Base-by-base conservation (phyloP, 305 asterid genomes). In the Ilex paraguariensis region DNA sequence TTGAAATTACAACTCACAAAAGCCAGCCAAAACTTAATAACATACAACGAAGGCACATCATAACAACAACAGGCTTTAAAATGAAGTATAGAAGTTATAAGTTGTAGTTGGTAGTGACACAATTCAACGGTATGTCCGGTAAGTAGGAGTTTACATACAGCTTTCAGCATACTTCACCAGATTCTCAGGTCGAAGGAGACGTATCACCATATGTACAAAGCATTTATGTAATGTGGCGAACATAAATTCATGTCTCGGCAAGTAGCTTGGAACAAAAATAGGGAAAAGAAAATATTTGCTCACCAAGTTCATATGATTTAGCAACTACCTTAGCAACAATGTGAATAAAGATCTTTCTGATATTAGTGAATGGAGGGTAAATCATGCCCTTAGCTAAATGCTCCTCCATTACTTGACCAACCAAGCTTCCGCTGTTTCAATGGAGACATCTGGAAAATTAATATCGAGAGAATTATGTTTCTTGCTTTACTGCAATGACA, bases 281-380 rank as follows among this genome's bases (percentile, higher is more conserved):
- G 52, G 5, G 54, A 42, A n/a, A 33, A 42, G 54, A 48, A 56
- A 30, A 58, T 31, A 30, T n/a, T n/a, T 6, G 66, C 87, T n/a
- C 45, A 90, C 97, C 89, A 3, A 87, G 95, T 4, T 86, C 96
- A 62, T 91, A 91, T 14, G 95, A 95, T 76, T 85, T 89, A 17
- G 98, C 91, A 79, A 97, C 98, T 17, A 92, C 98, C 12, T 51
- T 82, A 9, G 98, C 97, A 31, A 96, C 96, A 71, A 92, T 87
- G 30, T 80, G 63, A 54, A 97, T 96, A 44, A 96, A 92, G 66
- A 87, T 92, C 81, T 81, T 87, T 74, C 98, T 83, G 56, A 92
- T 92, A 45, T 79, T 84, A 60, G 84, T 14, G 56, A 89, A 71
- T 28, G 96, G 93, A 63, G 97, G 98, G 56, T 92, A 92, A 12